Evolutionary conservation across 2,329 filamentous ascomycete species (phyloP).

Genomic region (Neodidymelliopsis sp.): DNA sequence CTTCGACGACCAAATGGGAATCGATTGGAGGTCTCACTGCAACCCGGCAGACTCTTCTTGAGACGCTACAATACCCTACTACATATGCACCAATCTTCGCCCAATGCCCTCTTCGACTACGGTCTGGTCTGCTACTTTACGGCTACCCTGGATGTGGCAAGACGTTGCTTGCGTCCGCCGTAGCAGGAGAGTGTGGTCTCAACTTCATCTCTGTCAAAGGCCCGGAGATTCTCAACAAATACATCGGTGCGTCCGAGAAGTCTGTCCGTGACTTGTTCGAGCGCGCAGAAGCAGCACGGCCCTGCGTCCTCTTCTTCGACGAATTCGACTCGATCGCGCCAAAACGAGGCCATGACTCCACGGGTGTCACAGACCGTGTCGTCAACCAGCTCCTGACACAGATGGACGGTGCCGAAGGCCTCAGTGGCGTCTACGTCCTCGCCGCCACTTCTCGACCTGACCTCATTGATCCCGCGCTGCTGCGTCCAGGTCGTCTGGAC

Average conservation of each 20-base stretch:
- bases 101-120: slow-evolving; percentile 90
- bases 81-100: slow-evolving; percentile 98
- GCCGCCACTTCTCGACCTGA: slow-evolving; percentile 94
- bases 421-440: slow-evolving; percentile 94
- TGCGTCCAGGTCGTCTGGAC: slow-evolving; percentile 90
- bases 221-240: slow-evolving; percentile 98
- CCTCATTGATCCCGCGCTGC: slow-evolving; percentile 90
- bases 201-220: slow-evolving; percentile 99
- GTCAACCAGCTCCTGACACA: slow-evolving; percentile 98
- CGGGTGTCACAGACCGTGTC: slow-evolving; percentile 96
- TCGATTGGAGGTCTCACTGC: slow-evolving; percentile 88
- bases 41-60: slow-evolving; percentile 88
- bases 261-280: slow-evolving; percentile 95
- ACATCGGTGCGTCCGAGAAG: slow-evolving; percentile 97
- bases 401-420: slow-evolving; percentile 97
- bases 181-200: slow-evolving; percentile 96
- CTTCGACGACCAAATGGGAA: slow-evolving; percentile 89
- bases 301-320: slow-evolving; percentile 97
- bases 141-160: slow-evolving; percentile 97
- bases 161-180: slow-evolving; percentile 91
- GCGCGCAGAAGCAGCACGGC: slow-evolving; percentile 85
- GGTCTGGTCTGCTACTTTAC: slow-evolving; percentile 91
- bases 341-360: slow-evolving; percentile 95
- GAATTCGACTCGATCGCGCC: slow-evolving; percentile 98
- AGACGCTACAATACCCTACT: slow-evolving; percentile 95